Evolutionary conservation across 2,329 filamentous ascomycete genomes (phyloP).

Genomic region (Tolypocladium inflatum): DNA sequence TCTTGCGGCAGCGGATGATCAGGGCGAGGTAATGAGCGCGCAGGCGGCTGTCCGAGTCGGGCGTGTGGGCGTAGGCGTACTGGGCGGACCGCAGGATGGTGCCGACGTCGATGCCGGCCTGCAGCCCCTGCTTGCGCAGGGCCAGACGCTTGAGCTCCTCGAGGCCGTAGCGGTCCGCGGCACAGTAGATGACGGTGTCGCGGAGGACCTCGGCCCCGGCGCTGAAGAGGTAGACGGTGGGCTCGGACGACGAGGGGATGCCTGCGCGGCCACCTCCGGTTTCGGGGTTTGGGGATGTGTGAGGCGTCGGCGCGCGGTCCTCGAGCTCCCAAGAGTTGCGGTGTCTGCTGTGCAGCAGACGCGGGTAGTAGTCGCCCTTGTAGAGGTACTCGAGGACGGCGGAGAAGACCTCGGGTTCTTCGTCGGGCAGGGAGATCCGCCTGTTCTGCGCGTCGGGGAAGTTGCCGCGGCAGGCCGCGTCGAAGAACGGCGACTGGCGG

Average conservation of each 20-base stretch:
- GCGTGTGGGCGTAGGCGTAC: constrained; percentile 92
- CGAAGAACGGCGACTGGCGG: constrained; percentile 76
- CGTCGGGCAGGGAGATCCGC: constrained; percentile 62
- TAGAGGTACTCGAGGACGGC: constrained; percentile 94
- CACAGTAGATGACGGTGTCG: constrained; percentile 91
- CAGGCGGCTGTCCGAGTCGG: constrained; percentile 82
- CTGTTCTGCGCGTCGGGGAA: constrained; percentile 68
- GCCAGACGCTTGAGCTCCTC: constrained; percentile 87
- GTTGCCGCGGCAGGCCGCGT: constrained; percentile 59
- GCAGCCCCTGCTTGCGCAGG: constrained; percentile 88
- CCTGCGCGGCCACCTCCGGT: constrained; percentile 34
- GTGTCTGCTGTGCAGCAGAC: constrained; percentile 77
- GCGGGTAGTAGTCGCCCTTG: constrained; percentile 92
- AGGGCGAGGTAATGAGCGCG: constrained; percentile 95
- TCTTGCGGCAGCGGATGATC: constrained; percentile 94
- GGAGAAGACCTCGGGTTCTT: constrained; percentile 88
- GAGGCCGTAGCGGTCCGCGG: constrained; percentile 81
- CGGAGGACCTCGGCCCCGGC: constrained; percentile 70
- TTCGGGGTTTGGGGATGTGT: constrained; percentile 42
- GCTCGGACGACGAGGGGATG: constrained; percentile 20
- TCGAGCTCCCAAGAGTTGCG: constrained; percentile 86
- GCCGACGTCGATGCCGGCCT: constrained; percentile 83
- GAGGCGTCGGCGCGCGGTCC: constrained; percentile 40
- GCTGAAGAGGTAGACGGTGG: constrained; percentile 60
- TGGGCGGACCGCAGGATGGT: constrained; percentile 87